Conservation (phyloP, 495 filamentous ascomycete species). For the Chaetomium cochliodes region DNA sequence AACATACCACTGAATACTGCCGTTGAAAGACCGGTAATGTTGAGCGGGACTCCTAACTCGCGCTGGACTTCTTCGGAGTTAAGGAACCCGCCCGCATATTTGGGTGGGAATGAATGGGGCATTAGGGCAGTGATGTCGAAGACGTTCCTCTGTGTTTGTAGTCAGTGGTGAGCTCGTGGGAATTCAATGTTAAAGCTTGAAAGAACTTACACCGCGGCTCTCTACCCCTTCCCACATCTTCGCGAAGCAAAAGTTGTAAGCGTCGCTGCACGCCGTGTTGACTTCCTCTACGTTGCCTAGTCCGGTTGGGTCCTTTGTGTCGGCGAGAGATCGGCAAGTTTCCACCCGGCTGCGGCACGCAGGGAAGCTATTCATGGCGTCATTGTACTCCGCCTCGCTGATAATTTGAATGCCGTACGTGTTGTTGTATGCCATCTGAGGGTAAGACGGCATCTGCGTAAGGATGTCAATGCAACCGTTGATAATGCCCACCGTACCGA, state of each 20-base stretch:
- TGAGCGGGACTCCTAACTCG: constrained; percentile 63
- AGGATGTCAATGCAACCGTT: constrained; percentile 73
- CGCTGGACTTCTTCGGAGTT: constrained; percentile 57
- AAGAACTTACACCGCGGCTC: neutral
- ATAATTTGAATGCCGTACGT: constrained; percentile 67
- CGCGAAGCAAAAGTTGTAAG: constrained; percentile 43
- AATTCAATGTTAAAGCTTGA: neutral
- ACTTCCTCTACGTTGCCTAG: constrained; percentile 47
- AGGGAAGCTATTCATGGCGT: constrained; percentile 35
- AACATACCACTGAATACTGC: constrained; percentile 44
- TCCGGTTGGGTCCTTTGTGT: constrained; percentile 44
- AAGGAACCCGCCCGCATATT: constrained; percentile 58
- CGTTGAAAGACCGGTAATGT: constrained; percentile 57
- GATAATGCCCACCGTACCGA: constrained; percentile 57
- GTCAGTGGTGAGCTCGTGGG: neutral
- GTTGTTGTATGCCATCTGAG: constrained; percentile 63
- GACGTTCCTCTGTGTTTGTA: constrained; percentile 26
- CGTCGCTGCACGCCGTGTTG: constrained; percentile 44
- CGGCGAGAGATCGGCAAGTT: constrained; percentile 46
- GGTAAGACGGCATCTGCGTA: constrained; percentile 61
- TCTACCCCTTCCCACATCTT: constrained; percentile 31
- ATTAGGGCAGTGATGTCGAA: constrained; percentile 56
- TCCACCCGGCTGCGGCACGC: constrained; percentile 51
- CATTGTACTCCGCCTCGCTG: constrained; percentile 41
- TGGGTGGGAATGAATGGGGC: constrained; percentile 61